Evolutionary conservation across 768 basidiomycete genomes (phyloP), one percentile per base, ranked within the genome.

Genomic region (Daedaleopsis sinensis): DNA sequence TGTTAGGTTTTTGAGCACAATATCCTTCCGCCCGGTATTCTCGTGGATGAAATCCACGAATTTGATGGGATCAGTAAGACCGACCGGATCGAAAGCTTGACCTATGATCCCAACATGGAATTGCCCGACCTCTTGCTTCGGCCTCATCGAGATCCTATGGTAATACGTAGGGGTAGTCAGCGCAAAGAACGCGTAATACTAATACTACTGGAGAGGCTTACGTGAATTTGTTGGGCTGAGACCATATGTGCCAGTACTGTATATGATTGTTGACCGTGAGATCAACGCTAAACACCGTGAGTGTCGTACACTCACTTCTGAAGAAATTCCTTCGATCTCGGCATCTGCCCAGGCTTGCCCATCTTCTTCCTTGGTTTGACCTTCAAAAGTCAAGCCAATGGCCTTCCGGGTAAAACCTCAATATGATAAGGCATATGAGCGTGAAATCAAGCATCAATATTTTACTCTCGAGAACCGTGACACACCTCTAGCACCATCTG

Each of bases 311-410:
- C 47, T 19, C 19, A 47, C 46, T 3, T 49, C 23, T 49, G 47
- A 49, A 49, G 47, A 70, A 1, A 78, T 4, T 0, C 73, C 74
- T 39, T 78, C 72, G 0, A 79, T 44, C 35, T 73, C 61, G 27
- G 82, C 71, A 59, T 84, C 79, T 1, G 74, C 81, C 9, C 74
- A 67, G 0, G 78, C 55, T 1, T 55, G 56, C 5, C 55, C 23
- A 21, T 75, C 63, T 5, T 67, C 67, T 4, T 73, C 64, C 10
- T 58, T 66, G 0, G 76, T 78, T 60, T 82, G 74, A 0, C 82
- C 82, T 0, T 77, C 59, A 60, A 83, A 83, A 0, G 70, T 65
- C 7, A 83, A 62, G 0, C 78, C 80, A 3, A 80, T 72, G 42
- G 69, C 65, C 58, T 78, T 79, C 21, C 82, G 71, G 7, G 74